These are phyloP conservation scores for Balakata baccata DNA, from an alignment of 345 rosid genomes.

Conservation along the genomic window DNA sequence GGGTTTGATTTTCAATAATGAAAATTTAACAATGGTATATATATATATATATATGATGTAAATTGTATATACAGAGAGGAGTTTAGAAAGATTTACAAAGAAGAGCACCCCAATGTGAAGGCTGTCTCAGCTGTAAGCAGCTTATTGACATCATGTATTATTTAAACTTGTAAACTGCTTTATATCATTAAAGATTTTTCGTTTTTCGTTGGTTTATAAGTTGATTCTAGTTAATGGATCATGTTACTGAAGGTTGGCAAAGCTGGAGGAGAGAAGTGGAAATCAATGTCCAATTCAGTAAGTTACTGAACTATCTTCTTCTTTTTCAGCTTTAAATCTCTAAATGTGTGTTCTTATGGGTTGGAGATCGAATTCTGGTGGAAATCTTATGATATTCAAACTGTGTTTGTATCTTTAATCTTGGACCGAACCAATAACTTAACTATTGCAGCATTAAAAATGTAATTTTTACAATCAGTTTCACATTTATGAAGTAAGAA, in stretches of 20 bases:
- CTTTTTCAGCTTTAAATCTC: too few species aligned
- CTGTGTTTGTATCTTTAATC: too few species aligned
- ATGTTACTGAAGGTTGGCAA: slow-evolving; percentile 46
- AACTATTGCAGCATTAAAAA: too few species aligned
- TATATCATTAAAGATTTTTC: neutral
- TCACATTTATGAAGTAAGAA: too few species aligned
- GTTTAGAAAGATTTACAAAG: slow-evolving; percentile 42
- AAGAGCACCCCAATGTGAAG: slow-evolving; percentile 46
- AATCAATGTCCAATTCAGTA: slow-evolving; percentile 33
- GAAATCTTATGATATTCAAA: too few species aligned
- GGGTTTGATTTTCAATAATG: neutral
- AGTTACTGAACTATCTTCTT: neutral
- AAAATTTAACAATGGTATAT: neutral
- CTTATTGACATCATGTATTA: neutral
- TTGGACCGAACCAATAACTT: too few species aligned
- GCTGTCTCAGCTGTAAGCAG: slow-evolving; percentile 51
- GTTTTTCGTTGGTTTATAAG: neutral
- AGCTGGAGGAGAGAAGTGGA: slow-evolving; percentile 61
- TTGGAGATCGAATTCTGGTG: too few species aligned
- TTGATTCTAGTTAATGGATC: slow-evolving; percentile 13
- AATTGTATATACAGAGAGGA: slow-evolving; percentile 39
- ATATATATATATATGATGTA: neutral
- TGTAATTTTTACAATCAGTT: too few species aligned
- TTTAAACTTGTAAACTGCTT: neutral
- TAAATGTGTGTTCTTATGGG: too few species aligned